A percentile compares a stretch with the other conserved stretches of the same genome.
phyloP scores from a whole-genome alignment of 225 moss, liverwort and hornwort species.

The Climacium dendroides region DNA sequence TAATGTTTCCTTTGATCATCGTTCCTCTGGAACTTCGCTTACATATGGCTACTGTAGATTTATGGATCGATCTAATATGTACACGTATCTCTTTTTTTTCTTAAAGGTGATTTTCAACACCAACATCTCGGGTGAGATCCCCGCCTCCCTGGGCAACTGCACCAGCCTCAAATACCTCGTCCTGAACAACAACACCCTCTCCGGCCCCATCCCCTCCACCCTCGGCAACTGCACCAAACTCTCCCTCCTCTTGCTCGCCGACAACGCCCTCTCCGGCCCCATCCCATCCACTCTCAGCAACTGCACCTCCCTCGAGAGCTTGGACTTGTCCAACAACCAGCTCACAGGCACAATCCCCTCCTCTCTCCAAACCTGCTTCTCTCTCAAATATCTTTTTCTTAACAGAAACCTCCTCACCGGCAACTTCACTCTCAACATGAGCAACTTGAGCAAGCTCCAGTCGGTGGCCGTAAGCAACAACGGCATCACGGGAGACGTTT shows the following conservation, averaged over 20 bases:
- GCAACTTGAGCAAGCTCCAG: neutral
- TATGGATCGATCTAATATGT: neutral
- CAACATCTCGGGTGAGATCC: conserved; percentile 6
- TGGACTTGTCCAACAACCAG: conserved; percentile 7
- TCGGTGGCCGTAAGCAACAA: conserved; percentile 8
- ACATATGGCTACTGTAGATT: neutral
- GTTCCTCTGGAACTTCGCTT: neutral
- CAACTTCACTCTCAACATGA: neutral
- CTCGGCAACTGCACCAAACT: conserved; percentile 3
- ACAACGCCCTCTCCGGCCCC: neutral
- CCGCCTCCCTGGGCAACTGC: conserved; percentile 17
- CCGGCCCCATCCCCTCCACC: neutral
- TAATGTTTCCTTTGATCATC: neutral
- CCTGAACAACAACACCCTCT: conserved; percentile 10
- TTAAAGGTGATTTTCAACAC: neutral
- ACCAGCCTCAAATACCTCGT: conserved; percentile 3
- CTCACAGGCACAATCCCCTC: neutral
- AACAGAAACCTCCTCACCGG: neutral
- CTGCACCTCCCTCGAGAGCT: neutral
- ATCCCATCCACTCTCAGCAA: conserved; percentile 7
- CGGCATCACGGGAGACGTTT: neutral
- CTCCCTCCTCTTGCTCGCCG: neutral
- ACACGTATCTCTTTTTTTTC: neutral
- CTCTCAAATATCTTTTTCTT: neutral
- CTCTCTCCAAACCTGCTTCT: neutral